These are phyloP conservation scores for Parathielavia appendiculata DNA, from an alignment of 495 filamentous ascomycete genomes.

Conservation along the genomic window DNA sequence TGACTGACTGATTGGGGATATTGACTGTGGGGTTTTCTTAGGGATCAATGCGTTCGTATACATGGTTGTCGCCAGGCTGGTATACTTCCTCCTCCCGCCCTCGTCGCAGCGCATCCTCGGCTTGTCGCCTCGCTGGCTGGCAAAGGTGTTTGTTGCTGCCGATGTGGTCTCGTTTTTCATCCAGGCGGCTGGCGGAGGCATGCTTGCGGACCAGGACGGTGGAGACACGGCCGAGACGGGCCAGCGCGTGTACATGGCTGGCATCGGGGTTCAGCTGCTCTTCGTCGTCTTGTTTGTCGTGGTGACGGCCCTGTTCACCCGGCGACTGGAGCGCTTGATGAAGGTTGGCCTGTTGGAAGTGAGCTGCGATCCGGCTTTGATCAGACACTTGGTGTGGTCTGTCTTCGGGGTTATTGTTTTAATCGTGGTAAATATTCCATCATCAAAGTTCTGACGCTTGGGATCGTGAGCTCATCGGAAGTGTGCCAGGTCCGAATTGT, in stretches of 20 bases:
- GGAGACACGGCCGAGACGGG: slow-evolving; percentile 32
- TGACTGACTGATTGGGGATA: not conserved
- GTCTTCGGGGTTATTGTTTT: slow-evolving; percentile 48
- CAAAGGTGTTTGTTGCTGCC: slow-evolving; percentile 54
- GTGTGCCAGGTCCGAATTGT: slow-evolving; percentile 47
- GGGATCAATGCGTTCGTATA: slow-evolving; percentile 25
- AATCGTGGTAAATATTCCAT: slow-evolving; percentile 46
- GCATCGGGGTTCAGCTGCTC: slow-evolving; percentile 54
- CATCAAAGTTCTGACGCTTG: not conserved
- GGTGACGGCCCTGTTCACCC: slow-evolving; percentile 41
- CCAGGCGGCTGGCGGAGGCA: slow-evolving; percentile 48
- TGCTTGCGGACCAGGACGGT: slow-evolving; percentile 27
- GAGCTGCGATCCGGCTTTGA: slow-evolving; percentile 30
- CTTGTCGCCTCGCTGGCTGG: slow-evolving; percentile 46
- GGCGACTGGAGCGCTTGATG: slow-evolving; percentile 4
- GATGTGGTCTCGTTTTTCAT: slow-evolving; percentile 60
- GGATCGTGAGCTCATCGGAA: not conserved
- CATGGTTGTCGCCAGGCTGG: slow-evolving; percentile 50
- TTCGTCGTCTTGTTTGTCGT: slow-evolving; percentile 52
- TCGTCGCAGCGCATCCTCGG: slow-evolving; percentile 34
- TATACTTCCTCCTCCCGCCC: slow-evolving; percentile 50
- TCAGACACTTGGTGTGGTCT: slow-evolving; percentile 39
- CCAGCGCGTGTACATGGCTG: slow-evolving; percentile 57
- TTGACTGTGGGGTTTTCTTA: no score
- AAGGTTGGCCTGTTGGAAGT: not conserved